These are phyloP conservation scores for Lichtheimia ramosa DNA, from an alignment of 371 early-diverging fungal genomes.

Conservation along the genomic window DNA sequence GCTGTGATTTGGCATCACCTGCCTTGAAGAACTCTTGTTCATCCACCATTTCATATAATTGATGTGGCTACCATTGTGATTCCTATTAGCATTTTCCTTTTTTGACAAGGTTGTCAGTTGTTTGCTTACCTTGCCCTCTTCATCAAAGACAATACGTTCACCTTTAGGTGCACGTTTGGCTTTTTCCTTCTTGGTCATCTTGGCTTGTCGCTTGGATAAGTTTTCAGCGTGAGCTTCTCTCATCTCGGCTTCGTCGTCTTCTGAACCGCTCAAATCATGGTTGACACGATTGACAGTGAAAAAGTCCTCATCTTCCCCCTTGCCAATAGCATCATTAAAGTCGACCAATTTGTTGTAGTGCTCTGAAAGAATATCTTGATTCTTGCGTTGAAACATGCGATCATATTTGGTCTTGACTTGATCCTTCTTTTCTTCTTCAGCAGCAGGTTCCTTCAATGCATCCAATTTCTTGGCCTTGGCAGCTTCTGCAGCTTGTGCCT, in stretches of 20 bases:
- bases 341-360: slow-evolving; percentile 86
- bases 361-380: slow-evolving; percentile 86
- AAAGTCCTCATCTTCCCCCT: slow-evolving; percentile 71
- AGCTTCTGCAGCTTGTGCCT: slow-evolving; percentile 27
- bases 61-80: slow-evolving; percentile 47
- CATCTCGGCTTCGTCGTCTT: slow-evolving; percentile 41
- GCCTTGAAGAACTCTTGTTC: slow-evolving; percentile 78
- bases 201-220: slow-evolving; percentile 71
- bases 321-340: slow-evolving; percentile 46
- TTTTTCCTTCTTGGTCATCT: slow-evolving; percentile 71
- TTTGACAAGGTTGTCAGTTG: background rate
- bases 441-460: slow-evolving; percentile 37
- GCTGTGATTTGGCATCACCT: slow-evolving; percentile 66
- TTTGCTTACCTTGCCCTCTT: slow-evolving; percentile 78
- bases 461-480: slow-evolving; percentile 34
- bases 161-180: slow-evolving; percentile 69
- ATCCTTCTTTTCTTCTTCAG: slow-evolving; percentile 30
- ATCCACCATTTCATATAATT: slow-evolving; percentile 75
- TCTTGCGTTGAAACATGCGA: slow-evolving; percentile 90
- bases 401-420: slow-evolving; percentile 79
- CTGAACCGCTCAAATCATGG: slow-evolving; percentile 61
- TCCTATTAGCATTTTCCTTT: background rate
- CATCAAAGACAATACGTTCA: slow-evolving; percentile 86
- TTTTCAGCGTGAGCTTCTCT: slow-evolving; percentile 23
- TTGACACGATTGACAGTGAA: slow-evolving; percentile 78